These are phyloP conservation scores for Petunia secreta DNA, from an alignment of 257 asterid species.

Conservation along the genomic window DNA sequence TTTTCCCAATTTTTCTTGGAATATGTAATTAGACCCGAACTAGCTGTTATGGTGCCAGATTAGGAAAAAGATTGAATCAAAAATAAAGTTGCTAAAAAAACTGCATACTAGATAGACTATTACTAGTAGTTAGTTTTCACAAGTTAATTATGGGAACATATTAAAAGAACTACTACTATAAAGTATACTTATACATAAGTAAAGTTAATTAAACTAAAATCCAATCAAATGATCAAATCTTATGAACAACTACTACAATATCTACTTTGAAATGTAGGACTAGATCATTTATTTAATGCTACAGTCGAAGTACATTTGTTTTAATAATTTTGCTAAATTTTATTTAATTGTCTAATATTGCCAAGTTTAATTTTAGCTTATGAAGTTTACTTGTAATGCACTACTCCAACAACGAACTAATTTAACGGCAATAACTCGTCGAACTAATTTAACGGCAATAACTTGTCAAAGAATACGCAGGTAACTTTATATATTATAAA, in stretches of 20 bases:
- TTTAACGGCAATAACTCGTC: not conserved
- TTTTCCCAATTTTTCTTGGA: not conserved
- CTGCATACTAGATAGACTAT: too few species aligned
- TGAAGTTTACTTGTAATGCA: not conserved
- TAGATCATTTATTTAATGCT: constrained; percentile 10
- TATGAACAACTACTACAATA: not conserved
- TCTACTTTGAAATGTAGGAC: not conserved
- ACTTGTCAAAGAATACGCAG: not conserved
- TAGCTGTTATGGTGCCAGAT: not conserved
- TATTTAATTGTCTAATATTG: not conserved
- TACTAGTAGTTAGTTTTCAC: not conserved
- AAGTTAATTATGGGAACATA: not conserved
- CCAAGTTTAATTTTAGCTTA: not conserved
- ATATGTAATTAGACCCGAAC: not conserved
- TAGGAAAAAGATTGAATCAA: not conserved
- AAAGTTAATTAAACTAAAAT: not conserved
- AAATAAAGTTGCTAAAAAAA: not conserved
- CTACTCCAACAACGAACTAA: not conserved
- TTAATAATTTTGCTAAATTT: not conserved
- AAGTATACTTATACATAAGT: not conserved
- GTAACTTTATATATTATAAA: too few species aligned
- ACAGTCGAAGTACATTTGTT: not conserved
- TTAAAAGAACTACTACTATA: not conserved
- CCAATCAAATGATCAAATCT: not conserved
- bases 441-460: not conserved